These are phyloP conservation scores for Gyrodon lividus DNA, from an alignment of 768 basidiomycete species.

Conservation along the genomic window DNA sequence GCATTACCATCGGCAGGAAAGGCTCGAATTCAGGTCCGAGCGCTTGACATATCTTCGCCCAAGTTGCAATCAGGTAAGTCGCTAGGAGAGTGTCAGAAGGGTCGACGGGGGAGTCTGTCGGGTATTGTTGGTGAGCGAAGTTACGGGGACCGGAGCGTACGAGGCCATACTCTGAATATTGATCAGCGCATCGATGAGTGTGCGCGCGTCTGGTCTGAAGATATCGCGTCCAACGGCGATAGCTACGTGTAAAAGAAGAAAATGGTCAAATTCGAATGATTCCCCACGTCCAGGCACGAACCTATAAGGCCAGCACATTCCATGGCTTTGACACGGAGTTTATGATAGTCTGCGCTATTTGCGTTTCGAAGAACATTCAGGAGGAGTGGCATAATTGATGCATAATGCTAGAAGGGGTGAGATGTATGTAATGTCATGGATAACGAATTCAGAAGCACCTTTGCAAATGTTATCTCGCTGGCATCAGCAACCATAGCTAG, in stretches of 20 bases:
- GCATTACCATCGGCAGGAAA: constrained; percentile 84
- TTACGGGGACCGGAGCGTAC: background rate
- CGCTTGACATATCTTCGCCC: constrained; percentile 87
- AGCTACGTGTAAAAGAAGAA: constrained; percentile 40
- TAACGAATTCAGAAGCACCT: constrained; percentile 40
- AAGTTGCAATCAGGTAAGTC: constrained; percentile 81
- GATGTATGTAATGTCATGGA: constrained; percentile 1
- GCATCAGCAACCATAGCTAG: constrained; percentile 89
- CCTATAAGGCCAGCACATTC: constrained; percentile 88
- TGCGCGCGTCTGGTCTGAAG: constrained; percentile 71
- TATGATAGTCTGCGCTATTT: constrained; percentile 61
- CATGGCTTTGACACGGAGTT: constrained; percentile 81
- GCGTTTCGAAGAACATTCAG: constrained; percentile 74
- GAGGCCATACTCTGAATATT: constrained; percentile 66
- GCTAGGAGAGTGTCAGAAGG: constrained; percentile 68
- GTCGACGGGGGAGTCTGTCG: constrained; percentile 62
- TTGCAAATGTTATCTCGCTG: constrained; percentile 74
- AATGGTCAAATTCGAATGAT: background rate
- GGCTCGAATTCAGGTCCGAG: constrained; percentile 84
- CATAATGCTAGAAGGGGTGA: constrained; percentile 55
- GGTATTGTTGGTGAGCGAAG: background rate
- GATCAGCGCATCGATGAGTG: constrained; percentile 71
- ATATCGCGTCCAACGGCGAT: constrained; percentile 83
- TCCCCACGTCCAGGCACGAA: constrained; percentile 32
- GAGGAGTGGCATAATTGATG: constrained; percentile 77